These are phyloP conservation scores for Fonsecaea nubica DNA, from an alignment of 2,329 filamentous ascomycete species.

Conservation along the genomic window DNA sequence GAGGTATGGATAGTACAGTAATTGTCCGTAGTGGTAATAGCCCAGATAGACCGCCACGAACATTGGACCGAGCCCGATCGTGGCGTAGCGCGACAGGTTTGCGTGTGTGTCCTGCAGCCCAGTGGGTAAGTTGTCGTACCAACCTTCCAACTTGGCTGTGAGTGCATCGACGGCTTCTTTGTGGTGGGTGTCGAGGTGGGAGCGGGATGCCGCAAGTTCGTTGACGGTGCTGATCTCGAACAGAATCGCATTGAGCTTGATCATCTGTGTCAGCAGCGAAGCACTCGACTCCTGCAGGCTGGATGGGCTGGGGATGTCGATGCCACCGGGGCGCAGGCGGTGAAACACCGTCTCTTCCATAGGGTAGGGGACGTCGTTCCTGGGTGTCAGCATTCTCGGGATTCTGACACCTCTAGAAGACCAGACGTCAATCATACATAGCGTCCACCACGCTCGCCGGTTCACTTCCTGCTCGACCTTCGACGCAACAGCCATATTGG, in stretches of 20 bases:
- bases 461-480: slow-evolving; percentile 49
- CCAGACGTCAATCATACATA: slow-evolving; percentile 54
- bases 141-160: slow-evolving; percentile 46
- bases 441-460: slow-evolving; percentile 49
- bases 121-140: slow-evolving; percentile 47
- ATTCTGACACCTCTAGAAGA: slow-evolving; percentile 47
- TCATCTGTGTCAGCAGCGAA: slow-evolving; percentile 45
- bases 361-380: slow-evolving; percentile 44
- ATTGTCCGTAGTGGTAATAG: slow-evolving; percentile 55
- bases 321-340: slow-evolving; percentile 20
- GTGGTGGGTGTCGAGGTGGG: slow-evolving; percentile 12
- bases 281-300: slow-evolving; percentile 23
- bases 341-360: slow-evolving; percentile 49
- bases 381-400: slow-evolving; percentile 44
- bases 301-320: slow-evolving; percentile 20
- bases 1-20: slow-evolving; percentile 58
- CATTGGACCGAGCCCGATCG: slow-evolving; percentile 50
- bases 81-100: slow-evolving; percentile 50
- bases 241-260: slow-evolving; percentile 50
- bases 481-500: slow-evolving; percentile 42
- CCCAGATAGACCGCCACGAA: slow-evolving; percentile 57
- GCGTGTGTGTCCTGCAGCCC: slow-evolving; percentile 48
- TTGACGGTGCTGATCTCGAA: slow-evolving; percentile 52
- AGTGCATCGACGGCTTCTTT: slow-evolving; percentile 42
- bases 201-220: slow-evolving; percentile 42